Base-by-base conservation (phyloP, 2,329 filamentous ascomycete genomes). In the Aschersonia sp. region DNA sequence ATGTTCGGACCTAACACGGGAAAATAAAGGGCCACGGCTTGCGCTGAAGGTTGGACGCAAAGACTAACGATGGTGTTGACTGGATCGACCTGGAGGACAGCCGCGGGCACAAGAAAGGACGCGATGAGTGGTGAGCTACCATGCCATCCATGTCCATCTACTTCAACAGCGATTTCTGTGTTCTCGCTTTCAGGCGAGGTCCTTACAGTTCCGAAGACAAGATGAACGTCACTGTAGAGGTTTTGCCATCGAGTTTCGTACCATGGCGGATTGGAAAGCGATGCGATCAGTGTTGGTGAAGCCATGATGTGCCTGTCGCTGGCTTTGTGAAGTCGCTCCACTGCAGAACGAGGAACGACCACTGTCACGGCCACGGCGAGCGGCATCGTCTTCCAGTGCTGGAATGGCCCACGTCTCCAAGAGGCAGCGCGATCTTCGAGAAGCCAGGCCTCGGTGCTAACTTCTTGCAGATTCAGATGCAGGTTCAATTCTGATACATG, bases 41-140 rank as follows among this genome's bases (percentile, higher is more conserved):
- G 55, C 0, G 45, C 32, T 2, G 59, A 61, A 4, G 51, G 52
- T 5, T 58, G 52, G 2, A 69, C 49, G 29, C 51, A 55, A 5
- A 73, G 50, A 4, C 61, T 60, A 12, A 70, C 56, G 6, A 55
- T 47, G 1, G 58, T 53, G 4, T 55, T 57, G 32, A 55, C 53
- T 4, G 60, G 60, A 40, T 67, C 61, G 4, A 58, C 48, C 42
- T 65, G 62, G 0, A 72, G 54, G 1, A 58, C 50, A 3, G 55
- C 53, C 1, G 66, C 57, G 3, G 68, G 62, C 4, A 66, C 64
- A 30, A 66, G 63, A 54, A 70, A 72, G 0, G 67, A 67, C 3
- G 59, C 65, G 43, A 72, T 49, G 20, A 74, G 53, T 1, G 66
- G 53, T 4, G 67, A 64, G 0, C 55, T 51, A 6, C 68, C 67